Evolutionary conservation across 192 early-diverging fungal genomes (phyloP), one percentile per base, ranked within the genome.

Genomic region (Coemansia pectinata): DNA sequence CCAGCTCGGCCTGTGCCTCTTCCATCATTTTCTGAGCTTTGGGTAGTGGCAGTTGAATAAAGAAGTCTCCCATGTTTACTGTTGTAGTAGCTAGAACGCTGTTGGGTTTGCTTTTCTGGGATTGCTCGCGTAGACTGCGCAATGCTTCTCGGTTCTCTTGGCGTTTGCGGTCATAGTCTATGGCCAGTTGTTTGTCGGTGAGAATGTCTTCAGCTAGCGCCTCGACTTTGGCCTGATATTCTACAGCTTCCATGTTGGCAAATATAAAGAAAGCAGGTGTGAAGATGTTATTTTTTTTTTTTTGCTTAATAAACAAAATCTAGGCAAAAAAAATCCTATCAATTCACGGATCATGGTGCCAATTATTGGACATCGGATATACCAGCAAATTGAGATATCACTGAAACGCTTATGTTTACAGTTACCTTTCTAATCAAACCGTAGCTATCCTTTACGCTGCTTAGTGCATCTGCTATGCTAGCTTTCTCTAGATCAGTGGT

Each of bases 31-130:
- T 27, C 23, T 45, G 58, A 23, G 81, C 81, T 53, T 72, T 83
- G 27, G 65, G 29, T 14, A 59, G 64, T 6, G 81, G 81, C 3
- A 83, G 53, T 11, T 78, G 69, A 7, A 83, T 74, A 58, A 83
- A 83, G 41, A 83, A 83, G 45, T 83, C 81, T 29, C 81, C 81
- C 81, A 78, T 83, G 81, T 78, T 83, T 33, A 83, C 68, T 0
- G 81, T 58, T 2, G 74, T 67, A 2, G 74, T 73, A 5, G 71
- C 67, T 25, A 62, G 62, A 10, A 44, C 27, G 68, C 79, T 76
- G 31, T 19, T 29, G 2, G 79, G 71, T 31, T 67, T 69, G 17
- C 41, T 61, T 14, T 52, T 64, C 11, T 65, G 42, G 39, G 70
- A 45, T 45, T 76, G 67, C 60, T 73, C 42, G 15, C 60, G 66